These are phyloP conservation scores for Hanseniaspora uvarum DNA, from an alignment of 1,139 yeast species.

Conservation along the genomic window DNA sequence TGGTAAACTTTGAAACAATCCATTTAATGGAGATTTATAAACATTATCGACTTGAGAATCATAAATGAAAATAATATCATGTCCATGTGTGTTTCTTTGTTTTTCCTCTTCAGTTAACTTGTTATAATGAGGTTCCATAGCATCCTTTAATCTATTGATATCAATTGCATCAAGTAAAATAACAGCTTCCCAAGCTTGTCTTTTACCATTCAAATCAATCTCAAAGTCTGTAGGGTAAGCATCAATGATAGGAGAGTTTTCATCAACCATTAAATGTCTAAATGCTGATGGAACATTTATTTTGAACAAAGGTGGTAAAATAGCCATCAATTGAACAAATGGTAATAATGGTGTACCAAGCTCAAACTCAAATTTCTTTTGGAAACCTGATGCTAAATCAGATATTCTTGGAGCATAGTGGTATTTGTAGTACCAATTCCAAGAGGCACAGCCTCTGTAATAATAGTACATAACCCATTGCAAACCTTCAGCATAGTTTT, in stretches of 20 bases:
- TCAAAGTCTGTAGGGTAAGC: conserved; percentile 87
- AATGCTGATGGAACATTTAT: conserved; percentile 67
- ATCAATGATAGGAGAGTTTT: conserved; percentile 74
- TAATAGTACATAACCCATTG: conserved; percentile 93
- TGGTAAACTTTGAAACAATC: conserved; percentile 64
- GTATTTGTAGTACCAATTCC: conserved; percentile 87
- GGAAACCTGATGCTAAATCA: conserved; percentile 63
- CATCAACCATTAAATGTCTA: conserved; percentile 81
- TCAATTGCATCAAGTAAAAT: conserved; percentile 92
- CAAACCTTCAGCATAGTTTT: conserved; percentile 81
- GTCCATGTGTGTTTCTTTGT: conserved; percentile 63
- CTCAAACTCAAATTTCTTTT: conserved; percentile 51
- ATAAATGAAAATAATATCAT: conserved; percentile 53
- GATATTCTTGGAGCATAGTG: conserved; percentile 92
- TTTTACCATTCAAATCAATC: conserved; percentile 86
- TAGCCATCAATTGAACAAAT: conserved; percentile 96
- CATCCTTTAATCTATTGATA: conserved; percentile 58
- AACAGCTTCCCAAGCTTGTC: conserved; percentile 97
- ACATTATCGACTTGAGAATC: conserved; percentile 67
- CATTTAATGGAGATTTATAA: conserved; percentile 71
- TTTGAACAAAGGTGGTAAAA: conserved; percentile 84
- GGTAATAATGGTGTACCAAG: conserved; percentile 77
- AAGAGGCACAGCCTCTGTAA: conserved; percentile 79
- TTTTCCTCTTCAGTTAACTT: conserved; percentile 60
- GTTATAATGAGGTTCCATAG: conserved; percentile 55